Conservation (phyloP, 169 alveolate genomes). For the Plasmodium vivax region DNA sequence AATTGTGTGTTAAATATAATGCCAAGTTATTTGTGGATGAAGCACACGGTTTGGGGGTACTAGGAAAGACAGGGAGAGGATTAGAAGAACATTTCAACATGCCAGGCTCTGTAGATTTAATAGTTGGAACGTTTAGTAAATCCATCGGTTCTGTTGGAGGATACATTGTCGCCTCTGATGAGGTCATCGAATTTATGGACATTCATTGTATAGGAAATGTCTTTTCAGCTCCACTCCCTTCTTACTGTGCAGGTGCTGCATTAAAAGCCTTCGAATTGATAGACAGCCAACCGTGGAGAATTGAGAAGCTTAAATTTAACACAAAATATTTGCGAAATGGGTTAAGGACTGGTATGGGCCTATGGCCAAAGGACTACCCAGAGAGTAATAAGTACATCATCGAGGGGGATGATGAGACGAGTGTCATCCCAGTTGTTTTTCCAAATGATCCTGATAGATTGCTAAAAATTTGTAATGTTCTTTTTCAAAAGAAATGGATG, state of each 20-base stretch:
- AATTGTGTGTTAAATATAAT: constrained; percentile 80
- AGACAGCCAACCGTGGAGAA: constrained; percentile 80
- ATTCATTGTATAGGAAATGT: constrained; percentile 85
- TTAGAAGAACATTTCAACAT: constrained; percentile 83
- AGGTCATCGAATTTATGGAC: constrained; percentile 83
- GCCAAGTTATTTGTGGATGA: constrained; percentile 86
- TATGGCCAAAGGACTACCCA: constrained; percentile 86
- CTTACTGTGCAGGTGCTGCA: constrained; percentile 86
- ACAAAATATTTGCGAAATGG: constrained; percentile 78
- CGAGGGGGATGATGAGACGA: constrained; percentile 82
- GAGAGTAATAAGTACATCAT: constrained; percentile 76
- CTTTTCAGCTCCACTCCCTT: constrained; percentile 87
- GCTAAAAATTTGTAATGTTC: constrained; percentile 70
- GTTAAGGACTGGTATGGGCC: constrained; percentile 78
- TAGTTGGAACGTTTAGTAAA: constrained; percentile 86
- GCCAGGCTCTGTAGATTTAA: constrained; percentile 81
- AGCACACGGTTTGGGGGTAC: constrained; percentile 90
- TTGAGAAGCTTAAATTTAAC: constrained; percentile 76
- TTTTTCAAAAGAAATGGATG: constrained; percentile 75
- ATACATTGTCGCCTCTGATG: constrained; percentile 79
- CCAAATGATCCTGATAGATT: constrained; percentile 83
- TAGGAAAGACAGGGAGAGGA: constrained; percentile 91
- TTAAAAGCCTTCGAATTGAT: constrained; percentile 83
- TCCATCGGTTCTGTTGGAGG: constrained; percentile 87
- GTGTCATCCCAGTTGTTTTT: constrained; percentile 84